Conservation (phyloP, 225 moss, liverwort and hornwort genomes). For the Thuidium tamariscinum region DNA sequence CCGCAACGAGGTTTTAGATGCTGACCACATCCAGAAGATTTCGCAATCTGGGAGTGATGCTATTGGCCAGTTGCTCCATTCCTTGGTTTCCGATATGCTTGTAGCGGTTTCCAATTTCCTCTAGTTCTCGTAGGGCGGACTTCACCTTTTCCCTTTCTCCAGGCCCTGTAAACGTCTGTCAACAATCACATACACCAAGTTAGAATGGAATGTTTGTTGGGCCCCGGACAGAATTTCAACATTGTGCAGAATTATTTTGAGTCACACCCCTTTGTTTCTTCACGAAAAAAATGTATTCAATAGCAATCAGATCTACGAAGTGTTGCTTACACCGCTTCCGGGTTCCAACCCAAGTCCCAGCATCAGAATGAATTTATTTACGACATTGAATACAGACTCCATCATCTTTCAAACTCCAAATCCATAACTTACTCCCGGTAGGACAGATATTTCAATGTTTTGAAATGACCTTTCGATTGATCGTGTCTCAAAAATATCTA, state of each 20-base stretch:
- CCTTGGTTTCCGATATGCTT: constrained; percentile 56
- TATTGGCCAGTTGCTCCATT: constrained; percentile 74
- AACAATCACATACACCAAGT: background rate
- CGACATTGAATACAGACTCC: background rate
- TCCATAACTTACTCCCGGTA: background rate
- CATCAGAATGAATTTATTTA: background rate
- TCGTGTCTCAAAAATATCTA: no score
- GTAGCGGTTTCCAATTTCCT: constrained; percentile 59
- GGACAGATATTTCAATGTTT: background rate
- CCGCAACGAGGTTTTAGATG: background rate
- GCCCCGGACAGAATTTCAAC: background rate
- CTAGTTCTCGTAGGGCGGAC: constrained; percentile 50
- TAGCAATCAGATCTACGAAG: background rate
- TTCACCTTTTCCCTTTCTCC: constrained; percentile 71
- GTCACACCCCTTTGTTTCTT: background rate
- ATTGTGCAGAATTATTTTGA: background rate
- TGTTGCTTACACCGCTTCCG: background rate
- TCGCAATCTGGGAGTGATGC: constrained; percentile 57
- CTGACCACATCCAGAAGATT: constrained; percentile 62
- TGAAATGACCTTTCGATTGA: background rate
- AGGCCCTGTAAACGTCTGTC: constrained; percentile 43
- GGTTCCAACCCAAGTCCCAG: background rate
- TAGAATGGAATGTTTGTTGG: background rate
- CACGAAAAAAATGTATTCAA: background rate
- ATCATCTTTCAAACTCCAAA: background rate